Evolutionary conservation across 2,329 filamentous ascomycete genomes (phyloP).

Genomic region (Ramichloridium luteum): DNA sequence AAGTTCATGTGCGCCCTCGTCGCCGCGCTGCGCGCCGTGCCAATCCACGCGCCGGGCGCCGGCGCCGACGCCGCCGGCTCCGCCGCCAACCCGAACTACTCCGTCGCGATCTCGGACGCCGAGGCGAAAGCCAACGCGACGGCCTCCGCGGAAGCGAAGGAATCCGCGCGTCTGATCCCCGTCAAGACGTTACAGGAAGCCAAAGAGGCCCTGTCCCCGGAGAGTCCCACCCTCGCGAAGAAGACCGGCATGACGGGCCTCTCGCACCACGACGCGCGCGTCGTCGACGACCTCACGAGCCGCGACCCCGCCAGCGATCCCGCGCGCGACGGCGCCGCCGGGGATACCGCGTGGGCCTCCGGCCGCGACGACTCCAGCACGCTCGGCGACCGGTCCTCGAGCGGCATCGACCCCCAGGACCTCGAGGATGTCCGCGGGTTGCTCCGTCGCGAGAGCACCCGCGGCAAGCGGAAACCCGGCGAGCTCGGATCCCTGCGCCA

Average conservation of each 20-base stretch:
- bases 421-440: slow-evolving; percentile 36
- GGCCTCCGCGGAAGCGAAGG: slow-evolving; percentile 38
- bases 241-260: slow-evolving; percentile 14
- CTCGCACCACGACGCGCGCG: slow-evolving; percentile 18
- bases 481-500: slow-evolving; percentile 1
- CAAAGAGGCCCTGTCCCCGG: slow-evolving; percentile 11
- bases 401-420: slow-evolving; percentile 31
- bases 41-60: slow-evolving; percentile 71
- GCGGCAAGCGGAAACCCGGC: slow-evolving; percentile 31
- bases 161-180: slow-evolving; percentile 50
- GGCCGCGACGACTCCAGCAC: slow-evolving; percentile 28
- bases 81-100: slow-evolving; percentile 64
- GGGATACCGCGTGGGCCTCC: slow-evolving; percentile 31
- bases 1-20: slow-evolving; percentile 96
- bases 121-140: slow-evolving; percentile 51
- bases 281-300: slow-evolving; percentile 34
- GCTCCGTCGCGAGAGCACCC: slow-evolving; percentile 32
- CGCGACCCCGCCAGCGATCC: slow-evolving; percentile 32
- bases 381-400: slow-evolving; percentile 28
- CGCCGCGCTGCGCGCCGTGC: slow-evolving; percentile 71
- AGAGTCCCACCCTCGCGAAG: slow-evolving; percentile 8
- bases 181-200: slow-evolving; percentile 19
- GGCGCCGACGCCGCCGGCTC: slow-evolving; percentile 50
- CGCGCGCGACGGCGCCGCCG: slow-evolving; percentile 28
- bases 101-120: slow-evolving; percentile 59